These are phyloP conservation scores for Nothomitra cinnamomea DNA, from an alignment of 2,329 filamentous ascomycete species.

Conservation along the genomic window DNA sequence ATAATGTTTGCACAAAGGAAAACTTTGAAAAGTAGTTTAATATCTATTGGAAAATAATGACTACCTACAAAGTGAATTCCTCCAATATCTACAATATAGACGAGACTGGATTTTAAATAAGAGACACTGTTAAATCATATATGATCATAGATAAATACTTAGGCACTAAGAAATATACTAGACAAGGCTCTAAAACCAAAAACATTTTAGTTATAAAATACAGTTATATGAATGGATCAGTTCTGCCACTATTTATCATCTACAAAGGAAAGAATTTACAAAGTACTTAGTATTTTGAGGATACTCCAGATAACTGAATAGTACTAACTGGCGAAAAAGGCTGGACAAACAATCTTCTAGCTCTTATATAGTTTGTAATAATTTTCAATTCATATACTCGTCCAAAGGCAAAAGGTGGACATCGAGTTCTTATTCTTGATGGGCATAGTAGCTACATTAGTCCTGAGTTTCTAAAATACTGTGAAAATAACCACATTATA, in stretches of 20 bases:
- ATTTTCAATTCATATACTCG: conserved; percentile 7
- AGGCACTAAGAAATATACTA: background rate
- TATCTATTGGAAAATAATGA: background rate
- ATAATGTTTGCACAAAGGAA: no score
- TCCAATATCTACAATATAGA: conserved; percentile 10
- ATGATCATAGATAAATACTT: conserved; percentile 3
- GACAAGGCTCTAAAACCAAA: no score
- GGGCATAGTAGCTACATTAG: conserved; percentile 9
- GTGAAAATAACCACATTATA: background rate
- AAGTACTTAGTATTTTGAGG: background rate
- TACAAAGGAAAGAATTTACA: background rate
- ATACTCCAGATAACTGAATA: background rate
- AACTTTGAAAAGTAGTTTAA: no score
- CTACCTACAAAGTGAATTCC: conserved; percentile 6
- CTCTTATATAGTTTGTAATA: conserved; percentile 4
- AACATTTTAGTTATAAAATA: conserved; percentile 10
- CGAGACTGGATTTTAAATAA: no score
- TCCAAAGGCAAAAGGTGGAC: conserved; percentile 1
- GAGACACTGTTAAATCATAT: background rate
- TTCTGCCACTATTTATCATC: conserved; percentile 3
- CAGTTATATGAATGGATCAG: conserved; percentile 6
- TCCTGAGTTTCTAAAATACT: conserved; percentile 4
- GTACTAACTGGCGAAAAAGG: conserved; percentile 7
- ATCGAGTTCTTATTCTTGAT: no score
- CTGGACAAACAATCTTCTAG: conserved; percentile 12